These are phyloP conservation scores for Emergomyces africanus DNA, from an alignment of 2,329 filamentous ascomycete genomes.

Conservation along the genomic window DNA sequence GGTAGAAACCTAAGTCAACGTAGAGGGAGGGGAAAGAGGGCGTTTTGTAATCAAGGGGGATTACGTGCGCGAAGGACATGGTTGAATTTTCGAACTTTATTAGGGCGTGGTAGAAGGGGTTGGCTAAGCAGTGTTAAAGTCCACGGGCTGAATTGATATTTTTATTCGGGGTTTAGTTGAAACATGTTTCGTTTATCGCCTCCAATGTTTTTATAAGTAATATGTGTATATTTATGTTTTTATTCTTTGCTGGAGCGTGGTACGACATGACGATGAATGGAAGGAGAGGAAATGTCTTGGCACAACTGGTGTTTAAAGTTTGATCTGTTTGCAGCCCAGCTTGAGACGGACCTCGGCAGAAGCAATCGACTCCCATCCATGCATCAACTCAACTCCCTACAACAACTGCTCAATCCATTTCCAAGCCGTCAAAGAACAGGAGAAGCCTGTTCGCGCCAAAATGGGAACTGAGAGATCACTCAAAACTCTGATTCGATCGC, in stretches of 20 bases:
- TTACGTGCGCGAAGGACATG: constrained; percentile 6
- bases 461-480: constrained; percentile 51
- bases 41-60: constrained; percentile 44
- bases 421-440: constrained; percentile 4
- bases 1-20: constrained; percentile 50
- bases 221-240: no score
- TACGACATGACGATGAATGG: neutral
- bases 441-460: neutral
- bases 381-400: neutral
- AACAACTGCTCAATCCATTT: constrained; percentile 4
- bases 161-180: no score
- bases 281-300: neutral
- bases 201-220: neutral
- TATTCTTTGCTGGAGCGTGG: neutral
- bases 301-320: neutral
- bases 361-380: no score
- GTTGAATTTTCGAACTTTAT: neutral
- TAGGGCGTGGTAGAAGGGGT: no score
- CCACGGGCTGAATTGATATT: no score
- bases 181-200: no score
- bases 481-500: constrained; percentile 45
- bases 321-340: neutral
- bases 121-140: no score
- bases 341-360: neutral
- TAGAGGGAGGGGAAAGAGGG: constrained; percentile 74